Base-by-base conservation (phyloP, 75 land plant species). In the Cryptomeria japonica region DNA sequence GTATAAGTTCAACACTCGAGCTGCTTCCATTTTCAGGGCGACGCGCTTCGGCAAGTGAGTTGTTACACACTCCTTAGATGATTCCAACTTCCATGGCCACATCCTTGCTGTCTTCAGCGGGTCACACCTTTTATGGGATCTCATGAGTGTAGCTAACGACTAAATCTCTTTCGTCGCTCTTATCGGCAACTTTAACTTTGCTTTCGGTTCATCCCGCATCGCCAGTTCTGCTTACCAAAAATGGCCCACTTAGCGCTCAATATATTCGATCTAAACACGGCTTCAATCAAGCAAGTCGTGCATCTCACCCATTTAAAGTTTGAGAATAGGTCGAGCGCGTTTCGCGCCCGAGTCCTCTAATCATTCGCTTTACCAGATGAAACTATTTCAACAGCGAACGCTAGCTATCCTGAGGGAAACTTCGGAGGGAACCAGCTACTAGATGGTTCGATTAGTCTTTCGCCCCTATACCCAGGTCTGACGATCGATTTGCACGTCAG, bases 361-460 rank as follows among this genome's bases (percentile, higher is more conserved):
- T 89, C 89, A 89, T 86, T 89, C 34, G 87, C 87, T 89, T 89
- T 89, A 89, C 87, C 87, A 4, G 83, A 89, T 89, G 78, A 79
- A 89, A 89, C 89, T 75, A 22, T 6, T 53, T 85, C 83, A 39
- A 78, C 83, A 77, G 87, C 80, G 80, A 75, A 75, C 80, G 72
- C 86, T 46, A 64, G 83, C 58, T n/a, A n/a, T n/a, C n/a, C n/a
- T n/a, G n/a, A n/a, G n/a, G n/a, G n/a, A n/a, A n/a, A n/a, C n/a
- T n/a, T n/a, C n/a, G 73, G 86, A 83, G n/a, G n/a, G n/a, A n/a
- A n/a, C n/a, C 87, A 89, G 51, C 83, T 89, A 89, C 89, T 89
- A 89, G 88, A 89, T 89, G 84, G 85, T 89, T 89, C 87, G 87
- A 89, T 89, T 89, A 89, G 90, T 89, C 90, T 86, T 82, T 86